These are phyloP conservation scores for Ceratocystis diversiconidia DNA, from an alignment of 2,329 filamentous ascomycete genomes.

Conservation along the genomic window DNA sequence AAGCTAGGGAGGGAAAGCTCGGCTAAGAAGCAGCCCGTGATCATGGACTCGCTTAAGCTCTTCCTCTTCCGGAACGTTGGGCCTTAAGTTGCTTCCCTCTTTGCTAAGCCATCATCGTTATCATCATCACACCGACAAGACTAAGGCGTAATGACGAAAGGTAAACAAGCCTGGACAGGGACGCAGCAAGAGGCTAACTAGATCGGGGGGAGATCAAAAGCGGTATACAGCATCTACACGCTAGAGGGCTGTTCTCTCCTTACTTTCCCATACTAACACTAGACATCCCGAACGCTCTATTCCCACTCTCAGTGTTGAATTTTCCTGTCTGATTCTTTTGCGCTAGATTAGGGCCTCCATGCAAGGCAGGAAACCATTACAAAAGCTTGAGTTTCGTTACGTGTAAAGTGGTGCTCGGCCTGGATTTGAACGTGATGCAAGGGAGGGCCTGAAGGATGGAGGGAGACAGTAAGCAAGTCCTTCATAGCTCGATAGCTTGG, in stretches of 20 bases:
- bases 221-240: not conserved
- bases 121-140: not conserved
- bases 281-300: too few relatives aligned
- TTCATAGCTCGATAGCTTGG: not conserved
- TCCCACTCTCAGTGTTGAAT: not conserved
- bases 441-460: not conserved
- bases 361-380: not conserved
- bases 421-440: not conserved
- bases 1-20: not conserved
- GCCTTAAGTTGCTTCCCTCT: not conserved
- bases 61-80: not conserved
- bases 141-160: not conserved
- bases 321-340: not conserved
- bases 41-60: not conserved
- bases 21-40: not conserved
- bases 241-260: not conserved
- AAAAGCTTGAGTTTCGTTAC: not conserved
- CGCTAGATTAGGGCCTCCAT: not conserved
- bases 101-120: too few relatives aligned
- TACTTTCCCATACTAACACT: too few relatives aligned
- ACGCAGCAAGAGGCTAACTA: not conserved
- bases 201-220: not conserved
- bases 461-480: not conserved
- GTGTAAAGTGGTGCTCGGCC: not conserved
- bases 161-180: not conserved